Conservation (phyloP, 2,329 filamentous ascomycete species). For the Neofusicoccum sp. region DNA sequence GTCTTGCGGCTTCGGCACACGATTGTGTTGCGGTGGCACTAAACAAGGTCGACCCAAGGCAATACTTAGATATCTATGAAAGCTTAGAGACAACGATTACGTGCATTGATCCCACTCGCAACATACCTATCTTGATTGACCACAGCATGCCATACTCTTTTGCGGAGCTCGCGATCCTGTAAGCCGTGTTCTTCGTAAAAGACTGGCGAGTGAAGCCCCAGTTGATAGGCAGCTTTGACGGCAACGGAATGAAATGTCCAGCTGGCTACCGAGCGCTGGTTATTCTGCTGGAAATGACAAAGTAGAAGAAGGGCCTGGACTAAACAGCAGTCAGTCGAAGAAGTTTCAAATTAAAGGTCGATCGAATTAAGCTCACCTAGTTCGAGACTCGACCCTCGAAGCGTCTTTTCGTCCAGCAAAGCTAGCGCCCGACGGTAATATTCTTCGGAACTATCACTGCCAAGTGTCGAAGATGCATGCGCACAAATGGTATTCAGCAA, state of each 20-base stretch:
- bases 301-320: slow-evolving; percentile 36
- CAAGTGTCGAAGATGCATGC: slow-evolving; percentile 25
- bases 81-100: not conserved
- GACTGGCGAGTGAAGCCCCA: slow-evolving; percentile 33
- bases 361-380: not conserved
- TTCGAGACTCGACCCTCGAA: slow-evolving; percentile 21
- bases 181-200: not conserved
- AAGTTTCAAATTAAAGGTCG: no score
- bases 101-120: not conserved
- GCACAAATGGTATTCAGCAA: slow-evolving; percentile 20
- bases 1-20: not conserved
- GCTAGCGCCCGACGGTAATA: slow-evolving; percentile 29
- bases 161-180: not conserved
- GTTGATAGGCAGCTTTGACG: slow-evolving; percentile 35
- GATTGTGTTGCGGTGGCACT: not conserved
- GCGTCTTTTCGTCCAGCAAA: slow-evolving; percentile 27
- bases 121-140: not conserved
- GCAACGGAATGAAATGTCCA: slow-evolving; percentile 32
- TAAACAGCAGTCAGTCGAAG: not conserved
- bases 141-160: not conserved
- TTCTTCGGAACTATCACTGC: slow-evolving; percentile 24
- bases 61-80: not conserved
- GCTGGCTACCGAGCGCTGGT: slow-evolving; percentile 35
- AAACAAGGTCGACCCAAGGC: not conserved
- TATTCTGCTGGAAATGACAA: slow-evolving; percentile 36